A percentile compares a stretch with the other conserved stretches of the same genome.
These are phyloP conservation scores for Trichomonas gallinae DNA, from an alignment of 208 protist genomes.

Conservation along the genomic window DNA sequence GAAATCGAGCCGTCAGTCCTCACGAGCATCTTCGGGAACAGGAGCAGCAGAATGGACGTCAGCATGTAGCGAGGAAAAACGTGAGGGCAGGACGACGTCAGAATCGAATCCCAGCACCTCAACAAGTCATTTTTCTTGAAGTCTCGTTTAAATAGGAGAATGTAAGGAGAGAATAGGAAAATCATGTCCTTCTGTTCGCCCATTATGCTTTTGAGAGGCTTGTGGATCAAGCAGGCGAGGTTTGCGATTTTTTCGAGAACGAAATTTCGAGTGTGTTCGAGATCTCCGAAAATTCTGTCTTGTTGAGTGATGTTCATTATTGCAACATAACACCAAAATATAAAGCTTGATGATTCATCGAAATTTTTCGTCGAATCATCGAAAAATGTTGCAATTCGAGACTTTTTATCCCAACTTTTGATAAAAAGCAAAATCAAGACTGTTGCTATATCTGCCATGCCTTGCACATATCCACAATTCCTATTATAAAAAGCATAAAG, in stretches of 20 bases:
- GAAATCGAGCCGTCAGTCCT: neutral
- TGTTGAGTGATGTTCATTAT: neutral
- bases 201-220: neutral
- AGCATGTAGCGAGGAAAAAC: neutral
- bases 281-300: neutral
- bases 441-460: neutral
- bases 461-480: neutral
- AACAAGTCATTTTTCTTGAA: neutral
- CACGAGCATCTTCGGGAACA: neutral
- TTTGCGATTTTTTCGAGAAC: neutral
- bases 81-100: neutral
- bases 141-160: neutral
- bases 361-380: neutral
- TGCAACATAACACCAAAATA: neutral
- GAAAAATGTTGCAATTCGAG: neutral
- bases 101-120: neutral
- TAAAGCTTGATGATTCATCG: neutral
- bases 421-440: neutral
- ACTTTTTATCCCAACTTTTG: neutral
- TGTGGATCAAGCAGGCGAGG: neutral
- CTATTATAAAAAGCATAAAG: neutral
- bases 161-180: neutral
- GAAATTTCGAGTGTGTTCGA: neutral
- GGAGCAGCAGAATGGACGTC: neutral
- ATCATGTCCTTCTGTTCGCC: neutral